Evolutionary conservation across 2,329 filamentous ascomycete species (phyloP), one percentile per base, ranked within the genome.

Genomic region (Drechslerella stenobrocha): DNA sequence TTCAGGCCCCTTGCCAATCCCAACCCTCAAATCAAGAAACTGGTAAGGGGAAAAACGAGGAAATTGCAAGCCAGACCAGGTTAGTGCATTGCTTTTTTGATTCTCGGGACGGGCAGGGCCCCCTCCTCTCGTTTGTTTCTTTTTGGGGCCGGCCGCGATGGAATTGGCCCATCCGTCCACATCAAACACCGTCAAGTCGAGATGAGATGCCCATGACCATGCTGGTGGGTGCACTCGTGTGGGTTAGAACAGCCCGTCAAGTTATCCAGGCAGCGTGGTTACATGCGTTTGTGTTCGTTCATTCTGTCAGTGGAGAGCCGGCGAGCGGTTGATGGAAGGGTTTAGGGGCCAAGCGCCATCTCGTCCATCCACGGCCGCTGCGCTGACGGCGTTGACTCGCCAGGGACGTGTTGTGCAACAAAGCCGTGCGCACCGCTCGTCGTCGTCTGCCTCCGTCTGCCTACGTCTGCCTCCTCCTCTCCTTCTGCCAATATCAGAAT

Each of bases 41-140:
- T 59, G 52, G 53, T 66, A 66, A 59, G 61, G 61, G 61, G 53
- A 66, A 59, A 66, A 66, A 66, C 37, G 61, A 66, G 61, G 61
- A 66, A 66, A 66, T 66, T 66, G 28, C 61, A 66, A 53, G 52
- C 61, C 53, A 66, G 40, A 66, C 52, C 52, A 66, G 61, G 61
- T 66, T 66, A 66, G 61, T 66, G 15, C 37, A 40, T 66, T 66
- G 61, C 61, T 66, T 66, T 66, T 66, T 66, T 53, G 48, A 48
- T 32, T 53, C 61, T 66, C 48, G 47, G 61, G 53, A 47, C 52
- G 37, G 59, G 40, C 52, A 52, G 50, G 52, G 35, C 48, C 47
- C 44, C 52, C 18, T 15, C 34, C 15, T 57, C 47, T 57, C 48
- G 53, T 66, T 58, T 66, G 61, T 59, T 58, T 66, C 61, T 58